Conservation (phyloP, 2,329 filamentous ascomycete genomes). For the Fusarium udum region DNA sequence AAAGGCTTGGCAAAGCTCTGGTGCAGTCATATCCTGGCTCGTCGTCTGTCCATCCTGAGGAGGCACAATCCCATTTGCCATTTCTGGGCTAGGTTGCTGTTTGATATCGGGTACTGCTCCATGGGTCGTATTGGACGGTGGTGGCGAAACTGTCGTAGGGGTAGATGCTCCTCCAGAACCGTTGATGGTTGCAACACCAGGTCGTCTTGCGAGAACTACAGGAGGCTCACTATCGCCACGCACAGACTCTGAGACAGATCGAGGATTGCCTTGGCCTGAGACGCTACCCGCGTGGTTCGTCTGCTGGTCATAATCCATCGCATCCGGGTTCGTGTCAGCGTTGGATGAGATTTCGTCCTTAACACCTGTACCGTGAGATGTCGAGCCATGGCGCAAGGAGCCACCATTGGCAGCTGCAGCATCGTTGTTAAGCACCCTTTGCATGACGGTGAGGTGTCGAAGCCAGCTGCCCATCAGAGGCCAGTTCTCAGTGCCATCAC, state of each 20-base stretch:
- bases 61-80: slow-evolving; percentile 46
- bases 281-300: slow-evolving; percentile 33
- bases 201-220: slow-evolving; percentile 57
- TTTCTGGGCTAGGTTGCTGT: slow-evolving; percentile 49
- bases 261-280: slow-evolving; percentile 46
- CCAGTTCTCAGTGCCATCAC: slow-evolving; percentile 68
- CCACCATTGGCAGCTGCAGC: slow-evolving; percentile 48
- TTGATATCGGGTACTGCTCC: slow-evolving; percentile 49
- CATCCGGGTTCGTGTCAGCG: slow-evolving; percentile 63
- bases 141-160: slow-evolving; percentile 58
- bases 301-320: slow-evolving; percentile 66
- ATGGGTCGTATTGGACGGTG: slow-evolving; percentile 43
- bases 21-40: slow-evolving; percentile 65
- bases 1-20: slow-evolving; percentile 67
- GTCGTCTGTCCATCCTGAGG: slow-evolving; percentile 48
- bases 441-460: slow-evolving; percentile 69
- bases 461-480: slow-evolving; percentile 68
- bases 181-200: slow-evolving; percentile 68
- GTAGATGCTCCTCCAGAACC: slow-evolving; percentile 61
- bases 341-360: slow-evolving; percentile 67
- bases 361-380: slow-evolving; percentile 46
- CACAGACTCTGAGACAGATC: slow-evolving; percentile 52
- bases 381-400: slow-evolving; percentile 49
- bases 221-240: slow-evolving; percentile 65
- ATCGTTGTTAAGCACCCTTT: slow-evolving; percentile 66